These are phyloP conservation scores for Colletotrichum endophyticum DNA, from an alignment of 2,329 filamentous ascomycete genomes.

Conservation along the genomic window DNA sequence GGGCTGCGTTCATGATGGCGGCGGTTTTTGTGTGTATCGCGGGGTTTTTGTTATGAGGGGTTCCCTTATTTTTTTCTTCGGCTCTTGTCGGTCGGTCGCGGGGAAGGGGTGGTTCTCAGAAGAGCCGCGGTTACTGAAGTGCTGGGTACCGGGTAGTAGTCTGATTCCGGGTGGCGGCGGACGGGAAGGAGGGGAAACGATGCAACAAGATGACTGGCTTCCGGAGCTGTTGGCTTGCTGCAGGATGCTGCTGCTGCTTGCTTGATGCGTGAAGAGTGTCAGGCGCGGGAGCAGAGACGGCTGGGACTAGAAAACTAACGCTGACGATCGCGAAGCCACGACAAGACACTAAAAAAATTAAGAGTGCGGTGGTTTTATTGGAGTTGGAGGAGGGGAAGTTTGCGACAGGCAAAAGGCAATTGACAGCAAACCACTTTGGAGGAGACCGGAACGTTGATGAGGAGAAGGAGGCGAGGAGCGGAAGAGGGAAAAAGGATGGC, in stretches of 20 bases:
- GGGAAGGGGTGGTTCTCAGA: background rate
- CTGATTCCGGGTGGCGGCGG: constrained; percentile 7
- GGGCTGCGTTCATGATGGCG: constrained; percentile 18
- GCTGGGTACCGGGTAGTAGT: constrained; percentile 1
- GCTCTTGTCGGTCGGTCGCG: constrained; percentile 14
- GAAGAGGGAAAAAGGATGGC: background rate
- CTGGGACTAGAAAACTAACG: background rate
- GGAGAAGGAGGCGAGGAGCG: background rate
- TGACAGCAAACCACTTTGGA: background rate
- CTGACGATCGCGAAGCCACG: constrained; percentile 15
- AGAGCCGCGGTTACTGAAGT: background rate
- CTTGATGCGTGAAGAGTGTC: background rate
- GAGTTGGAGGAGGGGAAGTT: background rate
- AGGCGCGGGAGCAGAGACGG: background rate
- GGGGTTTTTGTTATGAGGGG: background rate
- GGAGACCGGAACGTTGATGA: background rate
- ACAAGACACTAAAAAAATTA: background rate
- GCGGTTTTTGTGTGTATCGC: background rate
- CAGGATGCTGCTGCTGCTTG: background rate
- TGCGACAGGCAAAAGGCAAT: background rate
- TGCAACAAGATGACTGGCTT: constrained; percentile 10
- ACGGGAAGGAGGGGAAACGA: background rate
- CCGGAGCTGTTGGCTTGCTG: constrained; percentile 8
- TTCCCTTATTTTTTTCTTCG: background rate
- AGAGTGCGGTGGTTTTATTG: background rate